Conservation (phyloP, 23 red algal genomes). For the Gracilaria domingensis region DNA sequence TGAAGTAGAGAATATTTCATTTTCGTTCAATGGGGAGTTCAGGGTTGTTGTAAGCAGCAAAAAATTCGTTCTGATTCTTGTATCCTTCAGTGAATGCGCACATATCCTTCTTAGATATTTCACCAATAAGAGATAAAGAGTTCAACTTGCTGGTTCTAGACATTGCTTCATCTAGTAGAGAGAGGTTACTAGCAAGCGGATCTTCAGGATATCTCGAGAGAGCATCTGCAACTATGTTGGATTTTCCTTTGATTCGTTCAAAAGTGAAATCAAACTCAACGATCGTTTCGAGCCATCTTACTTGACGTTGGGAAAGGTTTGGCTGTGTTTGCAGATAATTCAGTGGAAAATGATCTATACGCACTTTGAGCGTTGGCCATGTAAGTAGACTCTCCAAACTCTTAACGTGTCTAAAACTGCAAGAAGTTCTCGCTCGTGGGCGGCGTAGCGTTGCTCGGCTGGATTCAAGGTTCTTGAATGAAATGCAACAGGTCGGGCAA, state of each 20-base stretch:
- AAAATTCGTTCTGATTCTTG: too few relatives aligned
- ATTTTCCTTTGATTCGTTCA: background rate
- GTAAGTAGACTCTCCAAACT: conserved; percentile 22
- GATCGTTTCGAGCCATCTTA: conserved; percentile 15
- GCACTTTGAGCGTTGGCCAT: background rate
- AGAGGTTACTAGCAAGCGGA: too few relatives aligned
- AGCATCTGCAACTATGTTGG: conserved; percentile 14
- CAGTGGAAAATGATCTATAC: conserved; percentile 22
- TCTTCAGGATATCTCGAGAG: conserved; percentile 7
- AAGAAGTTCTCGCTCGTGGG: conserved; percentile 34
- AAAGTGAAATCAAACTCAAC: conserved; percentile 29
- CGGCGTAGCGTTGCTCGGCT: conserved; percentile 15
- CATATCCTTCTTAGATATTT: too few relatives aligned
- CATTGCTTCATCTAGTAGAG: too few relatives aligned
- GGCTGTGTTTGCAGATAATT: background rate
- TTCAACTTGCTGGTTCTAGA: too few relatives aligned
- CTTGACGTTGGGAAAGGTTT: conserved; percentile 29
- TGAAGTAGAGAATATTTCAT: too few relatives aligned
- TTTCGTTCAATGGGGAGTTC: too few relatives aligned
- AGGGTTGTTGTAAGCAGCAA: too few relatives aligned
- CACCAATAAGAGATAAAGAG: too few relatives aligned
- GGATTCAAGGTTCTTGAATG: conserved; percentile 10
- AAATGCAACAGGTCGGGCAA: background rate
- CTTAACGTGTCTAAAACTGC: background rate
- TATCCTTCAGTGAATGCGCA: too few relatives aligned